Base-by-base conservation (phyloP, 2,329 filamentous ascomycete genomes). In the Alternaria infectoria region DNA sequence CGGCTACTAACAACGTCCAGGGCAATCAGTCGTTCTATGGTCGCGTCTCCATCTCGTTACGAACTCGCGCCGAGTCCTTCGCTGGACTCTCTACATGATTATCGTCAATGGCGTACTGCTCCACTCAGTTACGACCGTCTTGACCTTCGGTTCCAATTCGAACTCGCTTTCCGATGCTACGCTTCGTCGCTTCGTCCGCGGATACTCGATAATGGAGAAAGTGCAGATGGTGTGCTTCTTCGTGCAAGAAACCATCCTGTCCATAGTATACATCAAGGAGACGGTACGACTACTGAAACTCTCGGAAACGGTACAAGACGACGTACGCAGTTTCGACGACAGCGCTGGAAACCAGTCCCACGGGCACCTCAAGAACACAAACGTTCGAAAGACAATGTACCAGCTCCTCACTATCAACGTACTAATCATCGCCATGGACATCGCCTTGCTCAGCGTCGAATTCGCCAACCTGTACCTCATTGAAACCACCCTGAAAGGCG, bases 31-130 rank as follows among this genome's bases (percentile, higher is more conserved):
- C 12, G 88, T 90, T 2, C 79, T 90, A 2, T 90, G 87, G 80
- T 90, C 87, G 0, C 83, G 88, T 7, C 81, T 90, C 0, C 87
- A 90, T 70, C 81, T 90, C 2, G 82, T 90, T 11, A 78, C 88
- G 4, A 83, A 83, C 15, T 85, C 87, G 45, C 79, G 82, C 7
- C 75, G 76, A 3, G 74, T 84, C 4, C 79, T 90, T 0, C 82
- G 81, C 5, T 79, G 81, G 11, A 83, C 88, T 0, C 79, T 89
- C 0, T 81, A 73, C 57, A 88, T 90, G 84, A 90, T 91, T 61
- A 81, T 88, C 43, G 70, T 82, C 62, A 84, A 89, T 69, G 82
- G 81, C 17, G 66, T 88, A 40, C 59, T 88, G 10, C 76, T 88
- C 23, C 86, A 89, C 66, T 77, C 86, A 0, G 82, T 85, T 0